Base-by-base conservation (phyloP, 2,329 filamentous ascomycete species). In the Massarina eburnea region DNA sequence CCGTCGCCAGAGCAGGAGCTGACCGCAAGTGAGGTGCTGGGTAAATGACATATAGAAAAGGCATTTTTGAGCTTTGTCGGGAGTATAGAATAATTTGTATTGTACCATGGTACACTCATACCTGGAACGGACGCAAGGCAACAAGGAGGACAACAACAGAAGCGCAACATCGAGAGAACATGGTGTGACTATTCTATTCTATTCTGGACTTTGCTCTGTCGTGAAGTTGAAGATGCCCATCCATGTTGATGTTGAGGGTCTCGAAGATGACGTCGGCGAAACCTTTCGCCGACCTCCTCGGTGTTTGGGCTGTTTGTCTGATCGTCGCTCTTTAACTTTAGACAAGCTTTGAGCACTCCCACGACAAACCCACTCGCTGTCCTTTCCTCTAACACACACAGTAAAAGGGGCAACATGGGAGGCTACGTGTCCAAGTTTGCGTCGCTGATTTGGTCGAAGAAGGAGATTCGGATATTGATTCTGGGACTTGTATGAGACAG, bases 401-500 rank as follows among this genome's bases (percentile, higher is more conserved):
- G 4, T 30, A 14, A 4, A 8, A 10, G 21, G 18, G 46, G 56
- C 61, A 65, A 24, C 24, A 68, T 68, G 65, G 65, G 65, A 17
- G 61, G 58, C 35, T 65, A 62, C 34, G 37, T 66, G 30, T 68
- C 65, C 17, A 65, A 60, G 22, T 62, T 68, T 8, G 51, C 52
- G 43, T 52, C 55, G 39, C 43, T 67, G 27, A 59, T 68, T 52
- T 97, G 88, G 85, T 77, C 88, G 33, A 97, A 97, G 80, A 99
- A 97, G 77, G 94, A 99, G 76, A 96, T 96, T 56, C 80, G 94
- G 62, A 99, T 99, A 75, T 75, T 99, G 71, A 96, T 96, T 59
- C 76, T 96, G 50, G 91, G 91, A 64, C 82, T 96, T 74, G 91
- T 96, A 86, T 59, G 85, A 70, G 45, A 27, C 24, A 19, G 19